Evolutionary conservation across 768 basidiomycete genomes (phyloP).

Genomic region (Ramaria rubella): DNA sequence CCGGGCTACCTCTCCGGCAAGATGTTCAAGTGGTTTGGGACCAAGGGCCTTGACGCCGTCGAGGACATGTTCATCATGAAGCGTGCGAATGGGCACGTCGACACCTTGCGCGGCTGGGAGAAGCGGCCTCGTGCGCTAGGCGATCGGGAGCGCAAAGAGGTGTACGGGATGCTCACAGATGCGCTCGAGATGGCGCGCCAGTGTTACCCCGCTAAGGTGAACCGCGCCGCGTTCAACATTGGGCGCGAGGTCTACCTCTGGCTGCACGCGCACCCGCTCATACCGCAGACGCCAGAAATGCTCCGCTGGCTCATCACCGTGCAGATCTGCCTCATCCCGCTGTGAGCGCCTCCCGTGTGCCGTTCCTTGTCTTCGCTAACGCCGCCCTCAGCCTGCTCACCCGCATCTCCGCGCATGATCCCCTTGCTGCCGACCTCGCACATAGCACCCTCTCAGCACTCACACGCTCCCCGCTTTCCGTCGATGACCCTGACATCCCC

Average conservation of each 20-base stretch:
- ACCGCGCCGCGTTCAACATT: neutral
- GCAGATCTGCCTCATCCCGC: neutral
- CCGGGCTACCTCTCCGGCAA: neutral
- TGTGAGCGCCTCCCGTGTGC: too few relatives aligned
- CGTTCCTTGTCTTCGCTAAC: too few relatives aligned
- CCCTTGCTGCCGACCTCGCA: neutral
- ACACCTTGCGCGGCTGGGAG: neutral
- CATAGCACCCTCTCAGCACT: neutral
- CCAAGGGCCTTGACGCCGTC: neutral
- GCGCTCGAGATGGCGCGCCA: constrained; percentile 3
- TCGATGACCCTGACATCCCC: neutral
- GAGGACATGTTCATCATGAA: neutral
- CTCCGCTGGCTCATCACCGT: neutral
- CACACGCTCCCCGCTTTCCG: neutral
- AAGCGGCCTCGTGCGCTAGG: neutral
- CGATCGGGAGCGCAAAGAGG: neutral
- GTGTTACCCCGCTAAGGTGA: neutral
- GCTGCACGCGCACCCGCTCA: neutral
- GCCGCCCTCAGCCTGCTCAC: neutral
- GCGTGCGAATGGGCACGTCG: neutral
- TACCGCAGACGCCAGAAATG: neutral
- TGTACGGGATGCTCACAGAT: constrained; percentile 2
- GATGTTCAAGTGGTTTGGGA: neutral
- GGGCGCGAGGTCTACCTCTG: neutral
- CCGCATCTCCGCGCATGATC: neutral